Evolutionary conservation across 2,329 filamentous ascomycete genomes (phyloP).

Genomic region (Septoria linicola): DNA sequence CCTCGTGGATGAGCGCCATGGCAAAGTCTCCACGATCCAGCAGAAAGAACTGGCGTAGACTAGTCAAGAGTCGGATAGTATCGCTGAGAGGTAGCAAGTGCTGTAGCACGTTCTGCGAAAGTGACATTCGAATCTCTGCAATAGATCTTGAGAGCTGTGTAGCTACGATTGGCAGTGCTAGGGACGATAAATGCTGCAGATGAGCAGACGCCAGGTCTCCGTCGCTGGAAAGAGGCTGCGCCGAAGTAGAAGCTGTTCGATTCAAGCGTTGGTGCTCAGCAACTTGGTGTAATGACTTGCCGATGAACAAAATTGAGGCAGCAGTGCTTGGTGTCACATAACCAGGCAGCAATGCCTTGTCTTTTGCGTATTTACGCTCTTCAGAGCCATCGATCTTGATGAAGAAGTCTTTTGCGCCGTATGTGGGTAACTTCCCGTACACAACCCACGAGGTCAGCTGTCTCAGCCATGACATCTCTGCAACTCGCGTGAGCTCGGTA

Average conservation of each 20-base stretch:
- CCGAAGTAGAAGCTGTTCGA: slow-evolving; percentile 12
- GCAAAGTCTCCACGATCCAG: slow-evolving; percentile 89
- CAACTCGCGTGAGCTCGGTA: slow-evolving; percentile 68
- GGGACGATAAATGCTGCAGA: slow-evolving; percentile 64
- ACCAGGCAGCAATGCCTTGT: slow-evolving; percentile 65
- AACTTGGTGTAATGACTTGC: slow-evolving; percentile 83
- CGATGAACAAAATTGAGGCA: slow-evolving; percentile 84
- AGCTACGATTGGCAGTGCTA: slow-evolving; percentile 72
- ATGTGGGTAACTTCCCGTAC: slow-evolving; percentile 77
- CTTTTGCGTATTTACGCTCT: slow-evolving; percentile 55
- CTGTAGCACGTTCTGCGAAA: slow-evolving; percentile 81
- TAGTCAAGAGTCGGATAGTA: slow-evolving; percentile 72
- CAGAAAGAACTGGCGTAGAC: slow-evolving; percentile 84
- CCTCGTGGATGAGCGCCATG: slow-evolving; percentile 78
- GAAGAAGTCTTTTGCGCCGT: slow-evolving; percentile 84
- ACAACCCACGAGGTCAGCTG: slow-evolving; percentile 88
- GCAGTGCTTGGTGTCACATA: slow-evolving; percentile 76
- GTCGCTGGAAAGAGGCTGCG: slow-evolving; percentile 37
- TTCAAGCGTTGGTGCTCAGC: slow-evolving; percentile 42
- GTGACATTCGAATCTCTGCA: slow-evolving; percentile 71
- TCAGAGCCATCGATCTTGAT: slow-evolving; percentile 46
- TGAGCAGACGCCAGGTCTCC: slow-evolving; percentile 66
- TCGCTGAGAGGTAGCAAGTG: slow-evolving; percentile 74
- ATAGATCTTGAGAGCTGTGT: slow-evolving; percentile 70
- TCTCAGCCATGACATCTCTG: slow-evolving; percentile 87